Percentiles rank a stretch among this genome's conserved stretches.
Evolutionary conservation across 2,329 filamentous ascomycete genomes (phyloP).

Genomic region (Fusarium austroafricanum): DNA sequence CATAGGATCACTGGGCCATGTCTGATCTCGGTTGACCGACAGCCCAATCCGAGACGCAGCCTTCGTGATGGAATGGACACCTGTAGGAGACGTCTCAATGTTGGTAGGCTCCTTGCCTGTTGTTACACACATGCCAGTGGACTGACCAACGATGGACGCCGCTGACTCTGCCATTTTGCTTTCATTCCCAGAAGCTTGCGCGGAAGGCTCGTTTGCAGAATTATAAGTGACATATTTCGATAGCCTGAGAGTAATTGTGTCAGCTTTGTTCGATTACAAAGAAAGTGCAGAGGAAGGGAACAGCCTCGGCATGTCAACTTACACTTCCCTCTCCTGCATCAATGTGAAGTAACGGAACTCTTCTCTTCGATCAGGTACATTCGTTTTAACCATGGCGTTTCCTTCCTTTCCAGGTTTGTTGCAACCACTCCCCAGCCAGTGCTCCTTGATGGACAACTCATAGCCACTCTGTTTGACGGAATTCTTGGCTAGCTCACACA

Average conservation of each 20-base stretch:
- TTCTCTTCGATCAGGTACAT: constrained; percentile 92
- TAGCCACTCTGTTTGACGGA: constrained; percentile 96
- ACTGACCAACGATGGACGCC: constrained; percentile 25
- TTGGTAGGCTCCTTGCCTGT: constrained; percentile 14
- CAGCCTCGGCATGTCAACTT: constrained; percentile 52
- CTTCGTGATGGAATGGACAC: constrained; percentile 17
- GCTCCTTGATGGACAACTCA: constrained; percentile 86
- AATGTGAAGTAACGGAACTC: constrained; percentile 90
- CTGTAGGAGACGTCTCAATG: constrained; percentile 25
- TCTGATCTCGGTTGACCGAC: constrained; percentile 47
- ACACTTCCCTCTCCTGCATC: constrained; percentile 86
- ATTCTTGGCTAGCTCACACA: constrained; percentile 98
- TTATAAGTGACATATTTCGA: constrained; percentile 57
- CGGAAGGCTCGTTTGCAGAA: constrained; percentile 36
- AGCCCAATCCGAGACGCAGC: constrained; percentile 40
- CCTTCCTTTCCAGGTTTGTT: constrained; percentile 82
- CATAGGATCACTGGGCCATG: constrained; percentile 54
- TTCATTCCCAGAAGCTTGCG: constrained; percentile 17
- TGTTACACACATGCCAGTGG: background rate
- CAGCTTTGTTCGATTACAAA: background rate
- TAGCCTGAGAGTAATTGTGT: constrained; percentile 49
- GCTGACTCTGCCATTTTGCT: constrained; percentile 35
- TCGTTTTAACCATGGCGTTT: constrained; percentile 95
- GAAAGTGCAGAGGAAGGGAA: background rate
- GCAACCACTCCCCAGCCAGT: constrained; percentile 88